These are phyloP conservation scores for Ochetophila trinervis DNA, from an alignment of 306 rosid species.

Conservation along the genomic window DNA sequence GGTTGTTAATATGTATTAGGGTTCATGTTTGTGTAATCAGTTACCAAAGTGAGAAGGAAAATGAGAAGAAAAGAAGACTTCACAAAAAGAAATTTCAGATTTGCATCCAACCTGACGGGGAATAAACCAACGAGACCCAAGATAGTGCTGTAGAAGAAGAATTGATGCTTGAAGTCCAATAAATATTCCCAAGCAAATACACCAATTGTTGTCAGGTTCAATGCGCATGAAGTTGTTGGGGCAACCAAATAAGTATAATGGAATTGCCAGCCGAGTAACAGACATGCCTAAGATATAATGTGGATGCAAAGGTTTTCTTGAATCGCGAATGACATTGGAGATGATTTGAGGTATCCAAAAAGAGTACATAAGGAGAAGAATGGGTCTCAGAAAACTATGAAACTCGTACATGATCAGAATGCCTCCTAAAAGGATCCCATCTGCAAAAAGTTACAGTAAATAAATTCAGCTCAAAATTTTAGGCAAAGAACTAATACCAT, in stretches of 20 bases:
- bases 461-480: constrained; percentile 13
- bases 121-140: constrained; percentile 97
- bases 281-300: constrained; percentile 87
- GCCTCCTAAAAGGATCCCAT: constrained; percentile 97
- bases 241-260: constrained; percentile 82
- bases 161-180: constrained; percentile 68
- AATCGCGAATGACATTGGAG: constrained; percentile 82
- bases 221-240: constrained; percentile 95
- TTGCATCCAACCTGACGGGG: constrained; percentile 79
- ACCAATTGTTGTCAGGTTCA: constrained; percentile 77
- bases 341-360: constrained; percentile 98
- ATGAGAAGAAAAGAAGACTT: neutral
- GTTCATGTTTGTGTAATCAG: neutral
- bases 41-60: neutral
- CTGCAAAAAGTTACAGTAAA: constrained; percentile 48
- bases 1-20: neutral
- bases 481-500: constrained; percentile 7
- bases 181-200: constrained; percentile 59
- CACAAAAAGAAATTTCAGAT: neutral
- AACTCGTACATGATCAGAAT: constrained; percentile 93
- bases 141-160: constrained; percentile 92
- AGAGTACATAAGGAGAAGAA: constrained; percentile 80
- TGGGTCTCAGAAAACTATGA: constrained; percentile 71
- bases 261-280: constrained; percentile 81
- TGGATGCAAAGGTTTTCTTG: constrained; percentile 94